These are phyloP conservation scores for Chaetomium fimeti DNA, from an alignment of 495 filamentous ascomycete genomes.

Conservation along the genomic window DNA sequence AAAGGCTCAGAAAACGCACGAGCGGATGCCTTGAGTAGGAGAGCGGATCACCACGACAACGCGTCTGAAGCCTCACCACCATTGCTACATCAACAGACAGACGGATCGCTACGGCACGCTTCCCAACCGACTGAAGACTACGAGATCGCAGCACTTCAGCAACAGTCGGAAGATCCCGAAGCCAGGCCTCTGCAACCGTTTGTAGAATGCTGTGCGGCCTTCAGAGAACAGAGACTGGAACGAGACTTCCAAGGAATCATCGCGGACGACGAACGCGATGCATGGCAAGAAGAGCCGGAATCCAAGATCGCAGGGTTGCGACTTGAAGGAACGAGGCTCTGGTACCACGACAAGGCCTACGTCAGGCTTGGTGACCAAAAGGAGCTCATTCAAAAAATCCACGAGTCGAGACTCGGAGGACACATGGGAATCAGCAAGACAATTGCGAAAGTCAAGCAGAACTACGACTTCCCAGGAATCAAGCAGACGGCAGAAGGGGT, in stretches of 20 bases:
- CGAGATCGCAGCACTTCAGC: too few species aligned
- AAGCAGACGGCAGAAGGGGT: background rate
- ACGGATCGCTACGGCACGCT: too few species aligned
- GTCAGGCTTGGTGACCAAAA: background rate
- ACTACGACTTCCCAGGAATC: background rate
- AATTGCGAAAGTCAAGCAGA: background rate
- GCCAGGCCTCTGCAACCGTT: too few species aligned
- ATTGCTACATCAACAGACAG: background rate
- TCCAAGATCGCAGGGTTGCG: too few species aligned
- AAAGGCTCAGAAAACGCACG: conserved; percentile 18
- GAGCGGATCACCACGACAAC: background rate
- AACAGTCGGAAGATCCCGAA: too few species aligned
- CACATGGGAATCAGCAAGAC: conserved; percentile 13
- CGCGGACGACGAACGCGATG: too few species aligned
- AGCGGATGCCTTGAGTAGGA: conserved; percentile 17
- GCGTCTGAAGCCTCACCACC: background rate
- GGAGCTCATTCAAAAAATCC: background rate
- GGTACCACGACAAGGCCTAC: background rate
- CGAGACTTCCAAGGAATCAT: too few species aligned
- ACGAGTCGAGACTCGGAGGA: conserved; percentile 5
- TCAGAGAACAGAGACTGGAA: too few species aligned
- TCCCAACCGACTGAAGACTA: too few species aligned
- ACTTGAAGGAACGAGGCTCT: background rate
- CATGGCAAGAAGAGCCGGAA: too few species aligned
- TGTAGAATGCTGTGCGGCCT: too few species aligned